These are phyloP conservation scores for Paecilomyces sp. DNA, from an alignment of 2,329 filamentous ascomycete species.

Conservation along the genomic window DNA sequence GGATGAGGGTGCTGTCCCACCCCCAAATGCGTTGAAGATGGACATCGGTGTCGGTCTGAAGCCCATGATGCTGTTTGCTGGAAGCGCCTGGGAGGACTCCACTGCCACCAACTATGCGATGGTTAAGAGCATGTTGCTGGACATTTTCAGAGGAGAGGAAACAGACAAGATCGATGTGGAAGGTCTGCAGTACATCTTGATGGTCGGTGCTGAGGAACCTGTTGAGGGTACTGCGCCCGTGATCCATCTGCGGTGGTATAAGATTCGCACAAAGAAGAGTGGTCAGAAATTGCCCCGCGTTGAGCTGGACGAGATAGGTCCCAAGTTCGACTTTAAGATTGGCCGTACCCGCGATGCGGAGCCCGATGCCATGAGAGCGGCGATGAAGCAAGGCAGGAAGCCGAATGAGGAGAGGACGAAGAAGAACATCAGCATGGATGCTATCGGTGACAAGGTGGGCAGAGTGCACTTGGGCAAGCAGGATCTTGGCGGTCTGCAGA, in stretches of 20 bases:
- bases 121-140: constrained; percentile 78
- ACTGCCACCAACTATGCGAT: constrained; percentile 73
- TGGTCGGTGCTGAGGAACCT: constrained; percentile 66
- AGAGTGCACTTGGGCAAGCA: constrained; percentile 87
- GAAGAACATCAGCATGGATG: constrained; percentile 92
- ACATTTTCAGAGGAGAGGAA: constrained; percentile 83
- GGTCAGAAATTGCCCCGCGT: constrained; percentile 83
- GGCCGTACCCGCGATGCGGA: constrained; percentile 76
- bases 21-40: constrained; percentile 51
- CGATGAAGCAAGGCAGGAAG: constrained; percentile 76
- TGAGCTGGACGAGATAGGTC: constrained; percentile 92
- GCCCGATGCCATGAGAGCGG: constrained; percentile 74
- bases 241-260: constrained; percentile 69
- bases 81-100: constrained; percentile 77
- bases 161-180: constrained; percentile 85
- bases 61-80: constrained; percentile 86
- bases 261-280: constrained; percentile 76
- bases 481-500: constrained; percentile 80
- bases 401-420: constrained; percentile 57
- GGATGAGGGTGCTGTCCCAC: constrained; percentile 35
- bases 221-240: constrained; percentile 33
- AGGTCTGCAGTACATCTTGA: constrained; percentile 84
- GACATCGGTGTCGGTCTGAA: constrained; percentile 68
- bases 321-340: constrained; percentile 83
- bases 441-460: constrained; percentile 93